These are phyloP conservation scores for Cyberlindnera petersonii DNA, from an alignment of 805 yeast species.

Conservation along the genomic window DNA sequence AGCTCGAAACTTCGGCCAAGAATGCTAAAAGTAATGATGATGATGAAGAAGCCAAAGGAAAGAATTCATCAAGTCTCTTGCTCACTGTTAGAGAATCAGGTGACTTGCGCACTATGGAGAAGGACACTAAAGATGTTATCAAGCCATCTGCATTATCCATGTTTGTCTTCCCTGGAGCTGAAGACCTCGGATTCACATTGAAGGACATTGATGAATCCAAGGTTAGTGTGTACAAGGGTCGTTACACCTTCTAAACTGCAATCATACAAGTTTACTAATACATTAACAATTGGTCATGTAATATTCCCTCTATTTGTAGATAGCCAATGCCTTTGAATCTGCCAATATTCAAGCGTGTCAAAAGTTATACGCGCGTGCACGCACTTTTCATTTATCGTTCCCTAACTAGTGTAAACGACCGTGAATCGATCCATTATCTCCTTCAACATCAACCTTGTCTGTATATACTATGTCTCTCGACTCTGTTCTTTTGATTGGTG, in stretches of 20 bases:
- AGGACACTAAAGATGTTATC: background rate
- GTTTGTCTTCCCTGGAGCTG: slow-evolving; percentile 23
- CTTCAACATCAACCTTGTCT: too few species aligned
- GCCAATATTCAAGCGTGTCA: too few species aligned
- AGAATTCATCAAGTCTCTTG: too few species aligned
- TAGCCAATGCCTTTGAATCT: too few species aligned
- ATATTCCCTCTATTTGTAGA: too few species aligned
- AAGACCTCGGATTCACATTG: slow-evolving; percentile 9
- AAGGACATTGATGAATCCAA: slow-evolving; percentile 21
- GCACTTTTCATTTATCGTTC: too few species aligned
- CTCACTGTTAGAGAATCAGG: slow-evolving; percentile 3
- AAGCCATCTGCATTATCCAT: slow-evolving; percentile 6
- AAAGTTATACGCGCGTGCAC: too few species aligned
- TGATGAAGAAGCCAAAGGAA: slow-evolving; percentile 3
- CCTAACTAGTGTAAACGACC: too few species aligned
- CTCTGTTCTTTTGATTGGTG: slow-evolving; percentile 82
- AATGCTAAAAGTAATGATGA: slow-evolving; percentile 5
- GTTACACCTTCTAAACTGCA: slow-evolving; percentile 14
- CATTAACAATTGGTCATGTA: too few species aligned
- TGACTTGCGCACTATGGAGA: background rate
- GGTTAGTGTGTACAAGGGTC: slow-evolving; percentile 12
- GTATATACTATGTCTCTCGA: slow-evolving; percentile 19
- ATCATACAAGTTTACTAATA: too few species aligned
- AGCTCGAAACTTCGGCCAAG: background rate
- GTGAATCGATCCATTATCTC: too few species aligned